Conservation (phyloP, 495 filamentous ascomycete genomes). For the Amphirosellinia nigrospora region DNA sequence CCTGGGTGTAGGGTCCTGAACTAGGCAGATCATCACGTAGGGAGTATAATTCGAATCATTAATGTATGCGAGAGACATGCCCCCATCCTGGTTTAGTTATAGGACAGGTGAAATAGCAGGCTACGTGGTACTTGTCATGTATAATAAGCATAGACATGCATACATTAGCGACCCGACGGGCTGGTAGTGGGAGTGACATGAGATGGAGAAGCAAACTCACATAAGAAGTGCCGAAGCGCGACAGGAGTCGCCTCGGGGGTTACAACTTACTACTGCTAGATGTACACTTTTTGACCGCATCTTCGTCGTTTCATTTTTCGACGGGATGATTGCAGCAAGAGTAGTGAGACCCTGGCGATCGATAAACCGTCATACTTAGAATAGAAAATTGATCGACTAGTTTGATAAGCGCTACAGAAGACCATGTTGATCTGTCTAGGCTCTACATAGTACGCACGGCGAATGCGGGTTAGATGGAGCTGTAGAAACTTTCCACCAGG, state of each 20-base stretch:
- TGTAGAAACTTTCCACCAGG: background rate
- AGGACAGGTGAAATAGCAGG: background rate
- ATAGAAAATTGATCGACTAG: background rate
- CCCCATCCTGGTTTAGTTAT: background rate
- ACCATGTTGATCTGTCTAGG: background rate
- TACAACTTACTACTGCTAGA: background rate
- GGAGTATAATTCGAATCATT: conserved; percentile 11
- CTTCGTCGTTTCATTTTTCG: background rate
- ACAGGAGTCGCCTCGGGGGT: background rate
- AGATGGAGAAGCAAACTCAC: background rate
- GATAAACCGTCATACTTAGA: background rate
- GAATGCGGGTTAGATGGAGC: background rate
- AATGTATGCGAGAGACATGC: background rate
- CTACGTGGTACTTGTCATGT: too few species aligned
- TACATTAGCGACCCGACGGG: conserved; percentile 19
- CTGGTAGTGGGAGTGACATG: conserved; percentile 8
- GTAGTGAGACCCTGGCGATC: background rate
- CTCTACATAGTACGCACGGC: background rate
- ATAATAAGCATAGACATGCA: too few species aligned
- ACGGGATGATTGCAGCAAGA: conserved; percentile 2
- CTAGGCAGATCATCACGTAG: background rate
- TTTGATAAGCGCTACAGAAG: background rate
- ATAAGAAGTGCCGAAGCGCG: background rate
- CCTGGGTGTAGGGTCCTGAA: background rate
- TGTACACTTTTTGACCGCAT: conserved; percentile 13